A percentile compares a stretch with the other conserved stretches of the same genome.
Conservation (phyloP, 106 monocot genomes). For the Dendrobium huoshanense region DNA sequence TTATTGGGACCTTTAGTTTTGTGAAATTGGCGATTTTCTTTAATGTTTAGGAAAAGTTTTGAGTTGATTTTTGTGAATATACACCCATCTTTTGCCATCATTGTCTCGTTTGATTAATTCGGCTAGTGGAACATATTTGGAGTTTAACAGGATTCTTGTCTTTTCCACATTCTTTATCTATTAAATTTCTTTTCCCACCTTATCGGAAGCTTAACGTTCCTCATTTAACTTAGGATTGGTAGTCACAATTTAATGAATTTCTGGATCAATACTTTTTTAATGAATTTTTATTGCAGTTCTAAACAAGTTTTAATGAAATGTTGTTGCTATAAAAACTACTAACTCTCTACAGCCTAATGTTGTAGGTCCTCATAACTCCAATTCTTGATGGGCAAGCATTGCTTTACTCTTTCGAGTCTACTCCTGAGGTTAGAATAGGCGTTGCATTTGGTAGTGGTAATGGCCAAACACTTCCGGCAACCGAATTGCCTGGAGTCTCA, state of each 20-base stretch:
- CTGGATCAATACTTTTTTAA: background rate
- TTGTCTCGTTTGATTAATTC: background rate
- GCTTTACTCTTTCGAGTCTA: constrained; percentile 88
- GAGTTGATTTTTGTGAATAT: too few species aligned
- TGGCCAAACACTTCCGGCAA: constrained; percentile 79
- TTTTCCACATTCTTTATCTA: background rate
- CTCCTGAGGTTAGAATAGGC: constrained; percentile 77
- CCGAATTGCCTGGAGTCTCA: constrained; percentile 88
- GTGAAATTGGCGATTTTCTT: too few species aligned
- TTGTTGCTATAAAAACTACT: background rate
- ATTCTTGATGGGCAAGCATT: constrained; percentile 93
- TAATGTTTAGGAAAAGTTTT: too few species aligned
- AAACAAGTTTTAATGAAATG: background rate
- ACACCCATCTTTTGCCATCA: too few species aligned
- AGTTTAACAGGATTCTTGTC: background rate
- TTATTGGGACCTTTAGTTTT: too few species aligned
- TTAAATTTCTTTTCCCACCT: background rate
- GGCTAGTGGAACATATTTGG: background rate
- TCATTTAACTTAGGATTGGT: background rate
- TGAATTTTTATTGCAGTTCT: background rate
- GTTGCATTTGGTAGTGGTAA: constrained; percentile 87
- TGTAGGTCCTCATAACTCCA: constrained; percentile 74
- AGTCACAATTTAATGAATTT: background rate
- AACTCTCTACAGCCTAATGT: background rate
- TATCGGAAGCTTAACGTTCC: background rate